Conservation (phyloP, 1,139 yeast genomes). For the Pichia terricola region DNA sequence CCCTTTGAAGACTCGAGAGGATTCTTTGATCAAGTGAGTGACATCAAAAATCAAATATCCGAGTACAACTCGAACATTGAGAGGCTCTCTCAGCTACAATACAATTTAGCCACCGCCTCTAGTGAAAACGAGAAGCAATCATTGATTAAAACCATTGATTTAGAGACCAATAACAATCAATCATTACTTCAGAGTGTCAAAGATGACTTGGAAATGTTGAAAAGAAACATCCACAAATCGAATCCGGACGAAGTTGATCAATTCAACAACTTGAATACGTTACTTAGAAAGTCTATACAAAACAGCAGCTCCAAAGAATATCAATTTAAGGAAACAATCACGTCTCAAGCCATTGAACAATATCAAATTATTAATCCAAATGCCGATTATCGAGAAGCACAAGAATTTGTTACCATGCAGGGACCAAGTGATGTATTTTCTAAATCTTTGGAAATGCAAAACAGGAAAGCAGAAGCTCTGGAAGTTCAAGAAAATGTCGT, state of each 20-base stretch:
- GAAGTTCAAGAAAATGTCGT: constrained; percentile 14
- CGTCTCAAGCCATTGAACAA: constrained; percentile 15
- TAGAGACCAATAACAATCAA: constrained; percentile 6
- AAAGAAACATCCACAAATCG: constrained; percentile 7
- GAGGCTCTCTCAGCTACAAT: constrained; percentile 6
- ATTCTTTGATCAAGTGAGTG: background rate
- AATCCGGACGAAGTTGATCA: constrained; percentile 16
- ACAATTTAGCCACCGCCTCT: constrained; percentile 5
- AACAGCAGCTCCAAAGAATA: constrained; percentile 11
- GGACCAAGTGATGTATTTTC: constrained; percentile 13
- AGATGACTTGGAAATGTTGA: constrained; percentile 10
- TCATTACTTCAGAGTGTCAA: constrained; percentile 10
- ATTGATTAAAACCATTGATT: constrained; percentile 4
- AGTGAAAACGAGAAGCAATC: constrained; percentile 8
- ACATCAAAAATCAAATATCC: background rate
- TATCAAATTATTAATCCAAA: constrained; percentile 15
- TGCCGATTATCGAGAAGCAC: constrained; percentile 13
- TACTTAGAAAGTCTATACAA: constrained; percentile 10
- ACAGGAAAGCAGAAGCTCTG: constrained; percentile 13
- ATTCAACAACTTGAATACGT: constrained; percentile 15
- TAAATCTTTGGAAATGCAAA: constrained; percentile 12
- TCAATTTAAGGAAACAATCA: constrained; percentile 9
- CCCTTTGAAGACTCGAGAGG: constrained; percentile 5
- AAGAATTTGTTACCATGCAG: constrained; percentile 13
- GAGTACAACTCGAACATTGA: constrained; percentile 2